A percentile compares a stretch with the other conserved stretches of the same genome.
Conservation (phyloP, 2,329 filamentous ascomycete genomes). For the Sarocladium oryzae region DNA sequence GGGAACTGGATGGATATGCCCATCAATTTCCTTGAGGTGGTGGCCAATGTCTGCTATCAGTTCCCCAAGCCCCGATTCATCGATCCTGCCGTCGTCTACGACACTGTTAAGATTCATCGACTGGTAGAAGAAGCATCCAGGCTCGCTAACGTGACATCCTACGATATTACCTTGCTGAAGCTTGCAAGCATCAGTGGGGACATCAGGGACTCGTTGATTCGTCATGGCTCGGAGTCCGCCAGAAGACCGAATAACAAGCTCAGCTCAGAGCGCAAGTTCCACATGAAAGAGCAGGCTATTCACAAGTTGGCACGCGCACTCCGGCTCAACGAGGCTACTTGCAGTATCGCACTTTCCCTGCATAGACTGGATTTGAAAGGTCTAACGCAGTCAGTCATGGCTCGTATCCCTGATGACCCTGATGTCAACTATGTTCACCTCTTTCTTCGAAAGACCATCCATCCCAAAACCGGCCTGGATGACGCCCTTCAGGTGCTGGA, state of each 20-base stretch:
- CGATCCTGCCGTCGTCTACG: conserved; percentile 75
- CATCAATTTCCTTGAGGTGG: conserved; percentile 68
- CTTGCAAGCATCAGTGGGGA: conserved; percentile 48
- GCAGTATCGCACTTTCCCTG: conserved; percentile 71
- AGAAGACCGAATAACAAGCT: conserved; percentile 53
- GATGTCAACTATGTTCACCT: conserved; percentile 88
- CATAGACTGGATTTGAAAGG: conserved; percentile 72
- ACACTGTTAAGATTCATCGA: conserved; percentile 74
- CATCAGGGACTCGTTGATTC: neutral
- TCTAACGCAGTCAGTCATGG: conserved; percentile 65
- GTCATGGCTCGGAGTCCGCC: conserved; percentile 35
- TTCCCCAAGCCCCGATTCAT: conserved; percentile 69
- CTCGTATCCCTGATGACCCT: conserved; percentile 58
- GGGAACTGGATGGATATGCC: conserved; percentile 79
- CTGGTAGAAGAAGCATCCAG: conserved; percentile 75
- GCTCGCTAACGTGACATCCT: conserved; percentile 70
- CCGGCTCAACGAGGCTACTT: conserved; percentile 74
- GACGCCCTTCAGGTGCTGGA: conserved; percentile 62
- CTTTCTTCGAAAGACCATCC: conserved; percentile 85
- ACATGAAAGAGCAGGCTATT: conserved; percentile 74
- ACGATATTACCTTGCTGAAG: conserved; percentile 60
- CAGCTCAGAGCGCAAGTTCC: conserved; percentile 68
- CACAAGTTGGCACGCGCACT: conserved; percentile 74
- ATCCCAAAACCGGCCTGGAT: conserved; percentile 65
- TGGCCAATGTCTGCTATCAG: conserved; percentile 75